These are phyloP conservation scores for Myxozyma geophila DNA, from an alignment of 805 yeast species.

Conservation along the genomic window DNA sequence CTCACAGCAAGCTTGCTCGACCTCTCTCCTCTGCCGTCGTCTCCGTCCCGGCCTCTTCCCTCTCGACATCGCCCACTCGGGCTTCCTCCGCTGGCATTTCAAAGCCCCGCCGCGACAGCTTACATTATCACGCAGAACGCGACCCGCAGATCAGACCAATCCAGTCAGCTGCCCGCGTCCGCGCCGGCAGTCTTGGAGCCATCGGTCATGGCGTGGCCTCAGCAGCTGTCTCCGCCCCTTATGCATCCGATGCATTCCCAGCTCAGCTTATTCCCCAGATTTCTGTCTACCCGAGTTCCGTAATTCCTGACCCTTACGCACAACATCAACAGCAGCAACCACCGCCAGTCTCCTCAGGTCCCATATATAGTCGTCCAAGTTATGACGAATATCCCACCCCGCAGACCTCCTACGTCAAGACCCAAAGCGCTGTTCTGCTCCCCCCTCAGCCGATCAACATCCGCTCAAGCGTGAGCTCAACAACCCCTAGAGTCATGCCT, in stretches of 20 bases:
- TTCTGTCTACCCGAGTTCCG: neutral
- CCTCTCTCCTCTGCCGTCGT: slow-evolving; percentile 15
- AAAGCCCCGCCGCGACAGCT: slow-evolving; percentile 22
- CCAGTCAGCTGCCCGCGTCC: neutral
- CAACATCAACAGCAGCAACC: slow-evolving; percentile 5
- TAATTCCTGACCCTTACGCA: neutral
- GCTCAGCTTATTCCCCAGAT: slow-evolving; percentile 14
- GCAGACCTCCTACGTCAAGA: neutral
- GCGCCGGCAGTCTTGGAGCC: slow-evolving; percentile 3
- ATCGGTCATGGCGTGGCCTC: slow-evolving; percentile 12
- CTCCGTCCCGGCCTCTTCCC: slow-evolving; percentile 3
- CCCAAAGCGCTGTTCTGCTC: slow-evolving; percentile 2
- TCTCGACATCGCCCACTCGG: slow-evolving; percentile 6
- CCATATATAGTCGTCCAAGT: neutral
- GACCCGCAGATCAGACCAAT: neutral
- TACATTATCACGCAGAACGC: slow-evolving; percentile 16
- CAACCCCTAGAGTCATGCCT: slow-evolving; percentile 9
- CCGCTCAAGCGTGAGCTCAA: neutral
- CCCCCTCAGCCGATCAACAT: slow-evolving; percentile 20
- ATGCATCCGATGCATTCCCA: slow-evolving; percentile 16
- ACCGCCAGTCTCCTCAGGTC: neutral
- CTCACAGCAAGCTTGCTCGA: slow-evolving; percentile 24
- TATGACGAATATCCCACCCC: slow-evolving; percentile 9
- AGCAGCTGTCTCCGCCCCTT: slow-evolving; percentile 14
- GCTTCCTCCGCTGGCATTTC: slow-evolving; percentile 14